phyloP scores from a whole-genome alignment of 2,329 filamentous ascomycete genomes.

The Hypoxylon sp. region DNA sequence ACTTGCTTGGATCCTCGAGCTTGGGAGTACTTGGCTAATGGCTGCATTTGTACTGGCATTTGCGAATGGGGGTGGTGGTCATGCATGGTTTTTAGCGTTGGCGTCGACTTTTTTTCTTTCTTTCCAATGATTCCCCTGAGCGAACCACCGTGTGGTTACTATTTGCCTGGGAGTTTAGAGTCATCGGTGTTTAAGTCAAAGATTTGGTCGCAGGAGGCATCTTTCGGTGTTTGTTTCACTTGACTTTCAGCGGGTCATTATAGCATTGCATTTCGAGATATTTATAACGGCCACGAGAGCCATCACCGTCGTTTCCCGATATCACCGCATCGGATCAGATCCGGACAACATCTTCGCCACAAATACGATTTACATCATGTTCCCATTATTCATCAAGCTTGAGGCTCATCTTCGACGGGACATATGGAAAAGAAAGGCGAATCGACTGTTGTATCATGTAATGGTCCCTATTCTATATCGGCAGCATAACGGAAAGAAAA shows the following conservation, averaged over 20 bases:
- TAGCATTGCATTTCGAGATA: slow-evolving; percentile 44
- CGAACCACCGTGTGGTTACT: slow-evolving; percentile 40
- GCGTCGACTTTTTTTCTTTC: slow-evolving; percentile 43
- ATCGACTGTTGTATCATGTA: slow-evolving; percentile 35
- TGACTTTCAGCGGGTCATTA: slow-evolving; percentile 41
- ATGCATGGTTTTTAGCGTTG: slow-evolving; percentile 46
- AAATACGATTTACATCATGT: slow-evolving; percentile 11
- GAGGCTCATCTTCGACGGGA: slow-evolving; percentile 15
- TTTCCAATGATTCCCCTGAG: slow-evolving; percentile 42
- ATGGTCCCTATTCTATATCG: slow-evolving; percentile 27
- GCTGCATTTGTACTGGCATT: slow-evolving; percentile 45
- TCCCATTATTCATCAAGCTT: neutral
- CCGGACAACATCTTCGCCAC: slow-evolving; percentile 15
- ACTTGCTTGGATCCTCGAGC: slow-evolving; percentile 35
- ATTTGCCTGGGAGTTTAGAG: slow-evolving; percentile 43
- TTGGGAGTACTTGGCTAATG: slow-evolving; percentile 41
- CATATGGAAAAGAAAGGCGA: slow-evolving; percentile 17
- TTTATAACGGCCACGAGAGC: slow-evolving; percentile 30
- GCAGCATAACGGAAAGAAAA: slow-evolving; percentile 33
- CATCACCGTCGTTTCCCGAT: slow-evolving; percentile 29
- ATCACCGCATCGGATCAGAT: slow-evolving; percentile 14
- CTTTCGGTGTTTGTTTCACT: slow-evolving; percentile 41
- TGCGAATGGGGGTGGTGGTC: slow-evolving; percentile 40
- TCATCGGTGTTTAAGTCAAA: slow-evolving; percentile 42
- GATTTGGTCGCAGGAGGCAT: slow-evolving; percentile 43